Conservation (phyloP, 2,329 filamentous ascomycete species). For the Tolypocladium endophyticum region DNA sequence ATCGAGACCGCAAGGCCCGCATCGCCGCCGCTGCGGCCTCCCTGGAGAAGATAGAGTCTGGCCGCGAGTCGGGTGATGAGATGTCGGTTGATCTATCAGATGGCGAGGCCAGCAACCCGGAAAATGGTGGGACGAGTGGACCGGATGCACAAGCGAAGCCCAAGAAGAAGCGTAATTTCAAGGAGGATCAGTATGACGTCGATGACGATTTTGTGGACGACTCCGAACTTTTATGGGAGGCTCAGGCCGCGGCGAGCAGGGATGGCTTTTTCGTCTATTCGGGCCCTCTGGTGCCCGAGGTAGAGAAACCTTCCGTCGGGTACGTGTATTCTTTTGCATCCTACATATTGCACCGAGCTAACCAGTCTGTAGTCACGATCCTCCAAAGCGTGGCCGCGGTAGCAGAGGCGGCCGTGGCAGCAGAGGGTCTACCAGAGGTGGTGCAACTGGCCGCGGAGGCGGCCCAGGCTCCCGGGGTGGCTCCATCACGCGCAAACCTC, state of each 20-base stretch:
- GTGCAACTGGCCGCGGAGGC: conserved; percentile 34
- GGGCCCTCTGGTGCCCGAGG: conserved; percentile 79
- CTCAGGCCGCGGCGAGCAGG: conserved; percentile 84
- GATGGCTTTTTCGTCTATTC: conserved; percentile 99
- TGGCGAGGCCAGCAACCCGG: conserved; percentile 74
- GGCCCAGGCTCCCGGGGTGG: conserved; percentile 67
- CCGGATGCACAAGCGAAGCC: conserved; percentile 53
- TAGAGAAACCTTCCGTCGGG: conserved; percentile 57
- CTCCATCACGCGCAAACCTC: conserved; percentile 65
- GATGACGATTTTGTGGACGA: conserved; percentile 85
- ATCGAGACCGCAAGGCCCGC: conserved; percentile 75
- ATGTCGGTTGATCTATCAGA: conserved; percentile 72
- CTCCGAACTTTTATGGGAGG: conserved; percentile 89
- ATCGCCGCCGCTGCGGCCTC: conserved; percentile 84
- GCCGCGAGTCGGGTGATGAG: conserved; percentile 64
- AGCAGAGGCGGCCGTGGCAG: conserved; percentile 41
- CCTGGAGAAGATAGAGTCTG: conserved; percentile 63
- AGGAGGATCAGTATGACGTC: conserved; percentile 75
- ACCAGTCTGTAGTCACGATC: conserved; percentile 48
- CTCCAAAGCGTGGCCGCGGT: conserved; percentile 57
- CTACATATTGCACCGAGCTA: conserved; percentile 15
- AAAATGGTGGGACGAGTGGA: conserved; percentile 58
- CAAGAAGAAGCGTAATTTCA: conserved; percentile 72
- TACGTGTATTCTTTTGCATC: conserved; percentile 24
- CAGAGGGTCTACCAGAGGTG: conserved; percentile 51